Percentiles rank a stretch among this genome's conserved stretches.
Evolutionary conservation across 805 yeast species (phyloP).

Genomic region (Candida vaughaniae): DNA sequence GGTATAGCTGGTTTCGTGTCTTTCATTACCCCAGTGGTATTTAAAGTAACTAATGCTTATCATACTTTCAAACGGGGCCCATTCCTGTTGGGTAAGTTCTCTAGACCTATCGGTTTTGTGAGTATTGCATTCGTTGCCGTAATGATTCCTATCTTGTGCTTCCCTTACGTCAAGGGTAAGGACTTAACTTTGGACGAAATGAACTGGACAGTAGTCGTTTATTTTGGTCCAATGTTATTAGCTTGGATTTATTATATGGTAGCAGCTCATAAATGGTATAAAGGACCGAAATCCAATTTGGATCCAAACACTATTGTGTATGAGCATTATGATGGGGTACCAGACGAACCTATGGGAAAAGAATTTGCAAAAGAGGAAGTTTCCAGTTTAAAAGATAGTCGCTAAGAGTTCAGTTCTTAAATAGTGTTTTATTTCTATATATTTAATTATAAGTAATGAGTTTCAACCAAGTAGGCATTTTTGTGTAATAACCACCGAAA

Average conservation of each 20-base stretch:
- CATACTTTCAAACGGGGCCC: constrained; percentile 61
- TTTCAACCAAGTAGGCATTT: too few species aligned
- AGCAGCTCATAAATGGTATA: constrained; percentile 59
- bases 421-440: too few species aligned
- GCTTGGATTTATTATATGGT: constrained; percentile 50
- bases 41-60: constrained; percentile 56
- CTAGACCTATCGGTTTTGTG: constrained; percentile 48
- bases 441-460: too few species aligned
- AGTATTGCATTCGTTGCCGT: constrained; percentile 49
- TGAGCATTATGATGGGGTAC: constrained; percentile 16
- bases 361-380: constrained; percentile 1
- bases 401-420: background rate
- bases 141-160: constrained; percentile 61
- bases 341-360: constrained; percentile 4
- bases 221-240: constrained; percentile 56
- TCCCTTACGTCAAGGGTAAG: constrained; percentile 44
- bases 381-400: constrained; percentile 1
- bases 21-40: constrained; percentile 60
- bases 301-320: constrained; percentile 31
- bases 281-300: constrained; percentile 58
- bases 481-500: too few species aligned
- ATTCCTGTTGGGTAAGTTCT: constrained; percentile 58
- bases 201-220: constrained; percentile 68
- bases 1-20: constrained; percentile 69
- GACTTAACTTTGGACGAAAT: constrained; percentile 41